Evolutionary conservation across 768 basidiomycete genomes (phyloP), one percentile per base, ranked within the genome.

Genomic region (Tricholoma bakamatsutake): DNA sequence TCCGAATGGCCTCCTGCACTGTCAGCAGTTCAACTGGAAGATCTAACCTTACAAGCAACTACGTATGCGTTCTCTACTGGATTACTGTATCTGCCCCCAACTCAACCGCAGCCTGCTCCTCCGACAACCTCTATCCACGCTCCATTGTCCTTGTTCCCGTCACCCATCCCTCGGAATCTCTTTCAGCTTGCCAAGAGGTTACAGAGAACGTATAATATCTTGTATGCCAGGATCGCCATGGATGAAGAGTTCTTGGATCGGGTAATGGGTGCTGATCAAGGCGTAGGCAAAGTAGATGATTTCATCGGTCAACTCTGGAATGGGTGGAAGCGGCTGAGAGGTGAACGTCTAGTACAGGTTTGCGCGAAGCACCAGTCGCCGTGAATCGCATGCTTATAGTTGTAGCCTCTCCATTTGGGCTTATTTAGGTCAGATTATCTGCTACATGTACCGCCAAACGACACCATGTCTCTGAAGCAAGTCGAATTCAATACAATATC

Each of bases 401-500:
- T 21, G 28, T 53, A 98, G 94, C 81, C 83, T 0, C 73, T 90
- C 46, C 90, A 97, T 57, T 80, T 98, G 5, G 94, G 95, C 17
- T 71, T 99, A 17, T 97, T 96, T 72, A 80, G 96, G 53, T 97
- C 94, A 9, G 96, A 99, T 73, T 99, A 98, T 71, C 76, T 98
- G 30, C 72, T 98, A 18, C 93, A 99, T 61, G 69, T 76, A 7
- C 75, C 76, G 0, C 57, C 61, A 4, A 65, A 71, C 28, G 65
- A 74, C 34, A 52, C 65, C 3, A 63, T 75, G 12, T 69, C 73
- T 5, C 70, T 99, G 59, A 96, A 94, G 67, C 96, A 99, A 71
- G 96, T 98, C 40, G 96, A 99, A 68, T 97, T 98, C 73, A 99
- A 99, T 67, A 97, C 96, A 8, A 95, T 98, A 59, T 92, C 94